Percentiles rank a stretch among this genome's conserved stretches.
phyloP scores from a whole-genome alignment of 2,329 filamentous ascomycete genomes.

The Colletotrichum spaethianum region DNA sequence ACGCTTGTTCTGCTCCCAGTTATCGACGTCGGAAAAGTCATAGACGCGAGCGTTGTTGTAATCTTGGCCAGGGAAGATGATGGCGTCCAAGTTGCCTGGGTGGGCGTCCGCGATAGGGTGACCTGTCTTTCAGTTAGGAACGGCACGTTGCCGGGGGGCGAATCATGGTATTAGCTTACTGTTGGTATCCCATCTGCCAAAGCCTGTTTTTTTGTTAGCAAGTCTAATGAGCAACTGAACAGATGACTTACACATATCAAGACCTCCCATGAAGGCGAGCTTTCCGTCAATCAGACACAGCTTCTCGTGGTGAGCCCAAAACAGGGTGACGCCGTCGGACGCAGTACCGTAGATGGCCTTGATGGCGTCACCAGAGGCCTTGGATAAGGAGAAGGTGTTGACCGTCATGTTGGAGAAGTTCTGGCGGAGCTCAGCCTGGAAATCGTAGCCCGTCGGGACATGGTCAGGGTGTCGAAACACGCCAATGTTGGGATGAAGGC shows the following conservation, averaged over 20 bases:
- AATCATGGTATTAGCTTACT: slow-evolving; percentile 56
- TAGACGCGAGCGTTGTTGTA: slow-evolving; percentile 91
- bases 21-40: slow-evolving; percentile 82
- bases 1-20: slow-evolving; percentile 88
- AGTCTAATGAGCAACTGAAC: neutral
- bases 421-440: slow-evolving; percentile 78
- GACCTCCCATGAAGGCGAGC: slow-evolving; percentile 89
- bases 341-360: slow-evolving; percentile 84
- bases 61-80: slow-evolving; percentile 90
- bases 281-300: slow-evolving; percentile 85
- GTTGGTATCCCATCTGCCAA: slow-evolving; percentile 90
- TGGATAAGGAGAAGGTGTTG: slow-evolving; percentile 69
- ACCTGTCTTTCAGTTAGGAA: slow-evolving; percentile 50
- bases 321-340: slow-evolving; percentile 84
- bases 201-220: slow-evolving; percentile 63
- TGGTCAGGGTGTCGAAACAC: slow-evolving; percentile 95
- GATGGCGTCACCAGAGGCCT: slow-evolving; percentile 79
- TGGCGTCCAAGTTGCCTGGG: slow-evolving; percentile 80
- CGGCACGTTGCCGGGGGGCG: neutral
- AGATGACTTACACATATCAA: slow-evolving; percentile 77
- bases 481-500: slow-evolving; percentile 84
- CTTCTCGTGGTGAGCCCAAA: slow-evolving; percentile 96
- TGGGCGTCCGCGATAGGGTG: slow-evolving; percentile 90
- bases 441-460: slow-evolving; percentile 78
- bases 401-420: slow-evolving; percentile 64